Percentiles rank a stretch among this genome's conserved stretches.
Evolutionary conservation across 768 basidiomycete genomes (phyloP).

Genomic region (Pleurotus platypus): DNA sequence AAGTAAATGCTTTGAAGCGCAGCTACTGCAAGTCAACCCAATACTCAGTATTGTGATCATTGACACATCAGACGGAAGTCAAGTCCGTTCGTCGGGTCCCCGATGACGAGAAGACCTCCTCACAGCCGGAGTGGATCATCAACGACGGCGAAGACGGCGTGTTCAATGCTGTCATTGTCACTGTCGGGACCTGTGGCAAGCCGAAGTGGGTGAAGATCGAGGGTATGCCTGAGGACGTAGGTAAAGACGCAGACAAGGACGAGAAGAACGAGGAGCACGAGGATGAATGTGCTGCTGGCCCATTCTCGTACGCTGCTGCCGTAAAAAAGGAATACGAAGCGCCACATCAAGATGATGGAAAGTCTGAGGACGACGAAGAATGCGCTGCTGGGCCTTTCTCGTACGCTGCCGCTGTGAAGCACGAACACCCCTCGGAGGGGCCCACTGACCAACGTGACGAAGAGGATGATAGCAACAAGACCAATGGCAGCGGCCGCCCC

Average conservation of each 20-base stretch:
- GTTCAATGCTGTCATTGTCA: slow-evolving; percentile 50
- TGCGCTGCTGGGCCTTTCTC: background rate
- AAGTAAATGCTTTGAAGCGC: background rate
- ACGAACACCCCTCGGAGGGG: too few relatives aligned
- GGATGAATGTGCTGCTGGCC: background rate
- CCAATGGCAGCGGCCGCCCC: background rate
- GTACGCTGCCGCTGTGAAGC: background rate
- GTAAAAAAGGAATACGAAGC: background rate
- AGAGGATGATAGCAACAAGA: background rate
- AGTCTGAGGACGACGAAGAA: background rate
- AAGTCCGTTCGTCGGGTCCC: slow-evolving; percentile 29
- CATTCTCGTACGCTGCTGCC: background rate
- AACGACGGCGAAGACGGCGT: slow-evolving; percentile 43
- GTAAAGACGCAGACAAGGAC: background rate
- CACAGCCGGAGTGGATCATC: slow-evolving; percentile 36
- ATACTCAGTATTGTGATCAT: background rate
- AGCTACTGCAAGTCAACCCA: background rate
- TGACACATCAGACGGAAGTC: slow-evolving; percentile 24
- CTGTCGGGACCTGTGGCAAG: slow-evolving; percentile 45
- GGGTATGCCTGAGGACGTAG: slow-evolving; percentile 35
- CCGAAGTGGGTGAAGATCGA: slow-evolving; percentile 40
- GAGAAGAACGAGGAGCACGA: slow-evolving; percentile 1
- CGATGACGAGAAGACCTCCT: slow-evolving; percentile 15
- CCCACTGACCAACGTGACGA: too few relatives aligned
- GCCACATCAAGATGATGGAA: background rate